These are phyloP conservation scores for Emergomyces africanus DNA, from an alignment of 2,329 filamentous ascomycete genomes.

Conservation along the genomic window DNA sequence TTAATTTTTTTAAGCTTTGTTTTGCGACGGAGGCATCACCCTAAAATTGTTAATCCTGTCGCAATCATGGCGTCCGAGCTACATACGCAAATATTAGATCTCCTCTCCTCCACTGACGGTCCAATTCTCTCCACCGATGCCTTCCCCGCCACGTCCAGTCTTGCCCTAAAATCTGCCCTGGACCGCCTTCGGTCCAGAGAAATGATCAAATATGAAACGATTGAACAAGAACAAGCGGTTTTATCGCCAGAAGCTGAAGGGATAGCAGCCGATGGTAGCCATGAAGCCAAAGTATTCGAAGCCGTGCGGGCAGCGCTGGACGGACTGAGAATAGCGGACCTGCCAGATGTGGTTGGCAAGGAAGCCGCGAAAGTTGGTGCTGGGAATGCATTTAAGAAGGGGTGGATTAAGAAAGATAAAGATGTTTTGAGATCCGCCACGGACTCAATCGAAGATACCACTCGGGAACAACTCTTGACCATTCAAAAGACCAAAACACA, in stretches of 20 bases:
- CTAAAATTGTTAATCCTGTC: neutral
- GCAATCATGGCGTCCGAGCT: slow-evolving; percentile 42
- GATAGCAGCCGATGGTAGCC: slow-evolving; percentile 62
- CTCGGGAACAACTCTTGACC: slow-evolving; percentile 58
- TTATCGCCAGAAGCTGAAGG: slow-evolving; percentile 63
- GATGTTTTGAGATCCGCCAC: slow-evolving; percentile 43
- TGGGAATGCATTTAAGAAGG: slow-evolving; percentile 77
- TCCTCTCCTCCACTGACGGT: slow-evolving; percentile 47
- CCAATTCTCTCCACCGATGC: slow-evolving; percentile 55
- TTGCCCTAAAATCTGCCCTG: slow-evolving; percentile 69
- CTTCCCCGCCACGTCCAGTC: slow-evolving; percentile 54
- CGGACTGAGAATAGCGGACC: slow-evolving; percentile 66
- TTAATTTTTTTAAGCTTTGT: too few relatives aligned
- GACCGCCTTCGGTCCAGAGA: slow-evolving; percentile 73
- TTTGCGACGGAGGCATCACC: neutral
- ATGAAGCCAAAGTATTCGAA: slow-evolving; percentile 72
- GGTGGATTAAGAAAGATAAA: slow-evolving; percentile 54
- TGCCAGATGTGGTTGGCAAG: slow-evolving; percentile 39
- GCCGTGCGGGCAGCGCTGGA: slow-evolving; percentile 59
- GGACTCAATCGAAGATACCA: slow-evolving; percentile 68
- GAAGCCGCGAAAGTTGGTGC: slow-evolving; percentile 56
- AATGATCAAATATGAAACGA: slow-evolving; percentile 76
- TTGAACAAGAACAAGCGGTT: slow-evolving; percentile 63
- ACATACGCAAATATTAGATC: slow-evolving; percentile 51
- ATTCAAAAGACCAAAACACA: slow-evolving; percentile 59